Evolutionary conservation across 2,329 filamentous ascomycete genomes (phyloP), one percentile per base, ranked within the genome.

Genomic region (Pyricularia grisea): DNA sequence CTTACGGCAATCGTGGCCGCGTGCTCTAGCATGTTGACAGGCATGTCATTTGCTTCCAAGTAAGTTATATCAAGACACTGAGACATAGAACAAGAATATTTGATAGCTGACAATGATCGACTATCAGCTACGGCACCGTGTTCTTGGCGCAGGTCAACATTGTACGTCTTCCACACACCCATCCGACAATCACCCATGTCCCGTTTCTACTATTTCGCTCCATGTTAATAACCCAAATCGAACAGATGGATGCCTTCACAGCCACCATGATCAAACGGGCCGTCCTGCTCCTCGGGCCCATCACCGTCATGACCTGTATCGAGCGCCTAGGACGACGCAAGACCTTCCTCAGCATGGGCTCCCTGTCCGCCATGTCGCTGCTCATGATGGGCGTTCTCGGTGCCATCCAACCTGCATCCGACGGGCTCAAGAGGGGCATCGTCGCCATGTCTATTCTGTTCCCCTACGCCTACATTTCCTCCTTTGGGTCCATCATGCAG

Each of bases 381-480:
- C 30, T 68, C 14, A 36, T 64, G 12, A 68, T 68, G 67, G 67
- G 67, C 10, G 30, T 61, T 2, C 33, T 68, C 7, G 60, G 67
- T 33, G 36, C 55, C 23, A 30, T 68, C 33, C 14, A n/a, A 12
- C 33, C 67, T 1, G 55, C 58, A 23, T 31, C 60, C 30, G 33
- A 42, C 17, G 67, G 42, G 9, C 31, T 68, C 33, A 68, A 68
- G 58, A 61, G 42, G 28, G 67, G 58, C 31, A 68, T 68, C 36
- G 67, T 65, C 7, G 67, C 67, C 60, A n/a, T 68, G 60, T 63
- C 60, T 23, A 65, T 68, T 17, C 25, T 68, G 58, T 68, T 68
- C 25, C 60, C 67, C 0, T 68, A 42, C 23, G 36, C 58, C 67
- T 68, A 68, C 23, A 68, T 68, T 58, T 36, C 11, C 17, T 63